Evolutionary conservation across 2,329 filamentous ascomycete species (phyloP), one percentile per base, ranked within the genome.

Genomic region (Penicillium sp.): DNA sequence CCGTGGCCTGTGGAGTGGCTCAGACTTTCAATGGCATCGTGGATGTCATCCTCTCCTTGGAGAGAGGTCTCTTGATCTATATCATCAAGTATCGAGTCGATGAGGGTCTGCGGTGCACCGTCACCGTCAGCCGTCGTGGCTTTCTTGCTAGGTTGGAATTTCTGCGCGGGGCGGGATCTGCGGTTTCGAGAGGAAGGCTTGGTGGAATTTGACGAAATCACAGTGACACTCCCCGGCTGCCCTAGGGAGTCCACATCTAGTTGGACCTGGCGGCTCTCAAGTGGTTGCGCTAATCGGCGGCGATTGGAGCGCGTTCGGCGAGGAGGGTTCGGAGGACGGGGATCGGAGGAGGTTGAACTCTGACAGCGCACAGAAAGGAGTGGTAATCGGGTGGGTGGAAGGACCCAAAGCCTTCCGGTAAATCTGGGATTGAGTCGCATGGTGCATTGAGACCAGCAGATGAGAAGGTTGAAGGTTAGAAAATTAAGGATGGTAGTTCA

Each of bases 241-340:
- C 75, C 75, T 8, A 77, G 58, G 1, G 70, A 55, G 33, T 69
- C 59, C 24, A 74, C 67, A 29, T 66, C 67, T 8, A 76, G 66
- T 7, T 64, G 40, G 3, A 69, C 60, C 45, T 45, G 64, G 29
- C 45, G 19, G 14, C 18, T 9, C 23, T 51, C 29, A 2, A 28
- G 34, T 2, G 14, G 10, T 49, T 19, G 40, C 39, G 34, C 29
- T n/a, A 14, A 34, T 18, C 44, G 54, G 31, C 46, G 51, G 21
- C 51, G 37, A 26, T 21, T 18, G 8, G 26, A 19, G 24, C 26
- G 42, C 28, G 24, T 5, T 45, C 24, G 23, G n/a, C 26, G 24
- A 14, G 42, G 16, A 9, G 42, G 16, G 16, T 11, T 13, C 10
- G 26, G 42, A 5, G 26, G n/a, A 8, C 21, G 19, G 18, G 51